Conservation (phyloP, 306 rosid genomes). For the Malus sieversii region DNA sequence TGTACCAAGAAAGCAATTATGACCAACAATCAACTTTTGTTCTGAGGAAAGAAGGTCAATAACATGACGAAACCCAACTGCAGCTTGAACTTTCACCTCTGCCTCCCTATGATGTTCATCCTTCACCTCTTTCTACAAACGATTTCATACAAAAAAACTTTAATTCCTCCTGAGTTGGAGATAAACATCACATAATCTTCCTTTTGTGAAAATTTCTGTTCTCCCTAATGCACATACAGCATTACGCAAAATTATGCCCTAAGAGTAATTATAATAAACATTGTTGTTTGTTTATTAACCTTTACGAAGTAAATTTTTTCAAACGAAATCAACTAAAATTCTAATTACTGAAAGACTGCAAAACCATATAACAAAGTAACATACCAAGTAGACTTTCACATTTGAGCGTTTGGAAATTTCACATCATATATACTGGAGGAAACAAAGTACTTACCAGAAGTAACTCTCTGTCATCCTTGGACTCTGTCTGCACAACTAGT, state of each 20-base stretch:
- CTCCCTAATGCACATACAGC: neutral
- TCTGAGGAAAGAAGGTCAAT: slow-evolving; percentile 86
- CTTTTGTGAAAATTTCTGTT: neutral
- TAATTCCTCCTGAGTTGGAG: neutral
- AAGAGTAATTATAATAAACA: neutral
- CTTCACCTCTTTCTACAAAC: slow-evolving; percentile 65
- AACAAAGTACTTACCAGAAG: slow-evolving; percentile 52
- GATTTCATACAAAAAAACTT: slow-evolving; percentile 1
- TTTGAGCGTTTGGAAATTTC: neutral
- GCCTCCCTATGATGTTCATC: slow-evolving; percentile 35
- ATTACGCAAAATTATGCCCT: neutral
- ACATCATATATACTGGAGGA: neutral
- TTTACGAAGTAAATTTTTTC: neutral
- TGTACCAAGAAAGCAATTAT: slow-evolving; percentile 86
- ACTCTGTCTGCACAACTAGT: slow-evolving; percentile 59
- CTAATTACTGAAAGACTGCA: neutral
- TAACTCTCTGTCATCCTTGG: slow-evolving; percentile 52
- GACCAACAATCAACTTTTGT: slow-evolving; percentile 76
- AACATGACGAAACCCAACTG: slow-evolving; percentile 91
- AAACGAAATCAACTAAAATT: neutral
- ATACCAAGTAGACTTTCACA: neutral
- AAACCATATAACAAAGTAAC: neutral
- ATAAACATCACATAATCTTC: neutral
- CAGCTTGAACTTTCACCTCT: slow-evolving; percentile 60
- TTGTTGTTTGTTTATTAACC: neutral